Conservation (phyloP, 768 basidiomycete genomes). For the Mycena galericulata region DNA sequence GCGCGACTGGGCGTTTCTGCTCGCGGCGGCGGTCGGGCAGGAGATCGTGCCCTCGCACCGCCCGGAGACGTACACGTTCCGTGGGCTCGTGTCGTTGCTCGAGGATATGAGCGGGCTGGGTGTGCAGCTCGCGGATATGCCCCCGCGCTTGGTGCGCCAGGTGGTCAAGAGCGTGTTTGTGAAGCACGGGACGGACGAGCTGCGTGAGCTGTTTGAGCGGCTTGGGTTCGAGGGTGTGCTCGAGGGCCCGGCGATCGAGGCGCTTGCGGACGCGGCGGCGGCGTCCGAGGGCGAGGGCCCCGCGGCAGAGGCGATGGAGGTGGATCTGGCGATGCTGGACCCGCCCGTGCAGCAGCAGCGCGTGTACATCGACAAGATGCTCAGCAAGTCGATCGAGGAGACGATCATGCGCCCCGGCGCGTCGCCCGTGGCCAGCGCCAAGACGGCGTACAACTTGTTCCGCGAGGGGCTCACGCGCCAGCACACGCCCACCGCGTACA, state of each 20-base stretch:
- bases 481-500: conserved; percentile 62
- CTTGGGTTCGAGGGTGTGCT: conserved; percentile 48
- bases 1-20: conserved; percentile 61
- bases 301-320: neutral
- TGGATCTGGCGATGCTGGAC: conserved; percentile 10
- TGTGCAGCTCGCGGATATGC: conserved; percentile 46
- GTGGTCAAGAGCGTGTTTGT: conserved; percentile 43
- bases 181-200: conserved; percentile 40
- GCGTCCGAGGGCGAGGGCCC: neutral
- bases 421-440: conserved; percentile 36
- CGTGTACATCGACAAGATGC: conserved; percentile 41
- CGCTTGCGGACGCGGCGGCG: conserved; percentile 36
- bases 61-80: conserved; percentile 47
- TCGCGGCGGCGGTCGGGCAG: conserved; percentile 54
- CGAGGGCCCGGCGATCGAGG: conserved; percentile 34
- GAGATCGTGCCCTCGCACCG: conserved; percentile 47
- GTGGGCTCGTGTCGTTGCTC: conserved; percentile 57
- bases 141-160: conserved; percentile 38
- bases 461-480: conserved; percentile 56
- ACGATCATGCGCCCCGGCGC: conserved; percentile 41
- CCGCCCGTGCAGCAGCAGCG: conserved; percentile 23
- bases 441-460: conserved; percentile 63
- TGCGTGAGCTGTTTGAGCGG: conserved; percentile 41
- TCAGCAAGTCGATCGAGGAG: conserved; percentile 48
- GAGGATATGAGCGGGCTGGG: conserved; percentile 50